These are phyloP conservation scores for Cucurbita argyrosperma DNA, from an alignment of 306 rosid species.

Conservation along the genomic window DNA sequence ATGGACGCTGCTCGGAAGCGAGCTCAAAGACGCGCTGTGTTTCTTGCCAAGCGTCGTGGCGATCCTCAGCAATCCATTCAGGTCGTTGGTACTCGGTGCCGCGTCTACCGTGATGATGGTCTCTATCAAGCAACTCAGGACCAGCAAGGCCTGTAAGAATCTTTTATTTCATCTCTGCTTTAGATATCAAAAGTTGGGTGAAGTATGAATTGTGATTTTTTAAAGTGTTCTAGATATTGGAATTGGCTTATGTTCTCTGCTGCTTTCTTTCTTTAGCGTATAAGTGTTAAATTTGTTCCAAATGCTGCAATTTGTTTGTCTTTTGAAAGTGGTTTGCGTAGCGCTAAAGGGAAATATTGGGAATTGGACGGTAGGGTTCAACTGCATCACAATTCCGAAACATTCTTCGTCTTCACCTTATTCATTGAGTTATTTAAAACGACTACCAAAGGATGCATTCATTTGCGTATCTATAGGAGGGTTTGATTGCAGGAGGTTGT, in stretches of 20 bases:
- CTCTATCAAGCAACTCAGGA: conserved; percentile 89
- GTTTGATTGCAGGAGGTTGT: conserved; percentile 1
- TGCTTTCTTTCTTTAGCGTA: not conserved
- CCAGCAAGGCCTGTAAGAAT: conserved; percentile 88
- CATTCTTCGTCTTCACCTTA: not conserved
- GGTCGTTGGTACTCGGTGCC: conserved; percentile 56
- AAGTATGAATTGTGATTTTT: not conserved
- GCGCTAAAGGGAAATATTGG: not conserved
- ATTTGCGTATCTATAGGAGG: not conserved
- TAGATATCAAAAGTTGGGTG: not conserved
- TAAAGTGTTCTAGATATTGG: not conserved
- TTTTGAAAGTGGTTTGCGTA: not conserved
- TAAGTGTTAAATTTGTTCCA: not conserved
- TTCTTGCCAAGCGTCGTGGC: conserved; percentile 86
- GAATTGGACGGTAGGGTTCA: not conserved
- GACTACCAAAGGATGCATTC: not conserved
- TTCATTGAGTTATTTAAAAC: not conserved
- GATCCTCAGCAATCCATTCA: conserved; percentile 93
- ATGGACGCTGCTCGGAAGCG: conserved; percentile 99
- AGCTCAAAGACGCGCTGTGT: conserved; percentile 88
- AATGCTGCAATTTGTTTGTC: not conserved
- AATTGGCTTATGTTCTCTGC: not conserved
- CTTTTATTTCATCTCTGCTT: not conserved
- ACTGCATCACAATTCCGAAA: not conserved
- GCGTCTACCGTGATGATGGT: conserved; percentile 76